Percentiles rank a stretch among this genome's conserved stretches.
phyloP scores from a whole-genome alignment of 306 rosid species.

The Sechiopsis laciniata region DNA sequence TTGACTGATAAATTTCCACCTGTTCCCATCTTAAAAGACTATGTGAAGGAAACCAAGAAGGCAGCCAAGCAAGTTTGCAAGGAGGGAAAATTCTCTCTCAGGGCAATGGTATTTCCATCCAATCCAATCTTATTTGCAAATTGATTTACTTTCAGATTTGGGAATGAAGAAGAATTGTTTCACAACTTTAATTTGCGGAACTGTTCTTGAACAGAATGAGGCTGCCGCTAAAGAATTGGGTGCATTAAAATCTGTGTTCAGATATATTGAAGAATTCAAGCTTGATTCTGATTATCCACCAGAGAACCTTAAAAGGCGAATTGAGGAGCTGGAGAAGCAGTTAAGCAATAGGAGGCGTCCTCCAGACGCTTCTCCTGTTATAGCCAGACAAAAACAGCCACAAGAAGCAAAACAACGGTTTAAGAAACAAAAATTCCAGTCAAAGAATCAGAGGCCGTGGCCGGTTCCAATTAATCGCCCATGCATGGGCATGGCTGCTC shows the following conservation, averaged over 20 bases:
- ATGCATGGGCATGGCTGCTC: constrained; percentile 29
- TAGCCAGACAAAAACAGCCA: constrained; percentile 30
- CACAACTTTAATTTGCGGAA: constrained; percentile 25
- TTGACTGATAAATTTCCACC: constrained; percentile 64
- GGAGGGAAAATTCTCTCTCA: constrained; percentile 52
- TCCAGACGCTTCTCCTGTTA: constrained; percentile 35
- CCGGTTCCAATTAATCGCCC: constrained; percentile 48
- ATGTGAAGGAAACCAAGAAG: constrained; percentile 46
- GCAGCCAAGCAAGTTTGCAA: constrained; percentile 37
- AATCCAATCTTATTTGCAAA: constrained; percentile 18
- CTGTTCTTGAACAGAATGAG: constrained; percentile 50
- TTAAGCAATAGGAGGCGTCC: constrained; percentile 34
- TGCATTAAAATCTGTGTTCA: constrained; percentile 51
- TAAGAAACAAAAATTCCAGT: constrained; percentile 21
- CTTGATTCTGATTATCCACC: constrained; percentile 58
- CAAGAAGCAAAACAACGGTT: constrained; percentile 20
- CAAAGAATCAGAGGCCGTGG: constrained; percentile 26
- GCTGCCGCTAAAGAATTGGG: constrained; percentile 50
- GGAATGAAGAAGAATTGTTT: constrained; percentile 12
- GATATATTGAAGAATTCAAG: constrained; percentile 49
- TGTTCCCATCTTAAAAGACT: constrained; percentile 54
- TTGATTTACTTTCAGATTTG: constrained; percentile 3
- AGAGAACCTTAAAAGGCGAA: constrained; percentile 46
- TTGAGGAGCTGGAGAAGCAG: constrained; percentile 52
- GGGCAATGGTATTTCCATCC: constrained; percentile 44